A percentile compares a stretch with the other conserved stretches of the same genome.
Conservation (phyloP, 2,329 filamentous ascomycete species). For the Lasiodiplodia sp. region DNA sequence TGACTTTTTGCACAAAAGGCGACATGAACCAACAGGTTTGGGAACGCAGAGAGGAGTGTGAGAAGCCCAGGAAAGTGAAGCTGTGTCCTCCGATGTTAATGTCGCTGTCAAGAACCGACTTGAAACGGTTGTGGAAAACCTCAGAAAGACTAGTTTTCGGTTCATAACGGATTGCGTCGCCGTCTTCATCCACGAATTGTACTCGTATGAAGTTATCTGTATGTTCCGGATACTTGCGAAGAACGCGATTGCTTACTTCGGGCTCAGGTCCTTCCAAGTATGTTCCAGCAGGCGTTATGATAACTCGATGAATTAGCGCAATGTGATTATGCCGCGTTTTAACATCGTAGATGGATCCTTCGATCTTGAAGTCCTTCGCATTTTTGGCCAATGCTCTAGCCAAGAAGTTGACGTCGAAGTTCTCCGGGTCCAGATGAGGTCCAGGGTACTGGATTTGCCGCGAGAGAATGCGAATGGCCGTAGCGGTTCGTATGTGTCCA, state of each 20-base stretch:
- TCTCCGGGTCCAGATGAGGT: conserved; percentile 56
- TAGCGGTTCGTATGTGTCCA: conserved; percentile 38
- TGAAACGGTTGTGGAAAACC: conserved; percentile 68
- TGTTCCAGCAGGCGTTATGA: conserved; percentile 50
- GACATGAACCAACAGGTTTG: conserved; percentile 75
- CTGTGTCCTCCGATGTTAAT: conserved; percentile 70
- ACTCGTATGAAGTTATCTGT: conserved; percentile 73
- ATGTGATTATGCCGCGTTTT: conserved; percentile 41
- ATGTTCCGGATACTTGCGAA: conserved; percentile 69
- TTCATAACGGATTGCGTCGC: conserved; percentile 68
- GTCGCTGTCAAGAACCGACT: conserved; percentile 62
- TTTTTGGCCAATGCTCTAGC: conserved; percentile 8
- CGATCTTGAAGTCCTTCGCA: conserved; percentile 46
- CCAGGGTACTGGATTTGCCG: conserved; percentile 62
- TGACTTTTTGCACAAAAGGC: conserved; percentile 50
- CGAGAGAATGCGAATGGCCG: conserved; percentile 63
- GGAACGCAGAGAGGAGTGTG: conserved; percentile 76
- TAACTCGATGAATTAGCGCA: conserved; percentile 44
- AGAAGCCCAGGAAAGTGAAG: conserved; percentile 74
- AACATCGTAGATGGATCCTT: conserved; percentile 42
- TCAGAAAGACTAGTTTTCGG: conserved; percentile 55
- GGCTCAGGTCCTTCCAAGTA: conserved; percentile 57
- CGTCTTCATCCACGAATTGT: conserved; percentile 77
- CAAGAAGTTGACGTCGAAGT: conserved; percentile 47
- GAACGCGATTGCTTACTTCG: conserved; percentile 73